Evolutionary conservation across 2,329 filamentous ascomycete genomes (phyloP).

Genomic region (Fusarium clavum): DNA sequence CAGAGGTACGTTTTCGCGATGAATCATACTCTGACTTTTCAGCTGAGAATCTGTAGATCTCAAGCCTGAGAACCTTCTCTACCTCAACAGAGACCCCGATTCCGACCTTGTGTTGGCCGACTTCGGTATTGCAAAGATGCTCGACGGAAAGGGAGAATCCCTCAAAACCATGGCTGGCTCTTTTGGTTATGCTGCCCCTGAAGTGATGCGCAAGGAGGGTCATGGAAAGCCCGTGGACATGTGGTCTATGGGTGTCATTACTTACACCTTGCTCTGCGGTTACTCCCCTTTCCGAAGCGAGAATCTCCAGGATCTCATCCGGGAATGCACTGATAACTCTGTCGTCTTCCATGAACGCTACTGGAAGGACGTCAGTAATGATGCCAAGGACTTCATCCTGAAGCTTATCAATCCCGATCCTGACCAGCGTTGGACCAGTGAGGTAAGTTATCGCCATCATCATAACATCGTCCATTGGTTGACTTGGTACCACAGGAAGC

Average conservation of each 20-base stretch:
- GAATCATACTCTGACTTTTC: background rate
- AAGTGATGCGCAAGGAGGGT: constrained; percentile 97
- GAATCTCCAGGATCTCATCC: constrained; percentile 90
- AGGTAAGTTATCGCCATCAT: constrained; percentile 61
- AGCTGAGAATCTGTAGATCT: constrained; percentile 71
- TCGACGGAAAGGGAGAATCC: constrained; percentile 89
- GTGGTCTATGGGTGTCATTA: constrained; percentile 99
- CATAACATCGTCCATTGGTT: constrained; percentile 23
- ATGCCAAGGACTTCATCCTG: constrained; percentile 95
- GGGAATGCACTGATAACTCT: constrained; percentile 86
- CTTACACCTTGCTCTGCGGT: constrained; percentile 96
- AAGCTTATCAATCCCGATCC: constrained; percentile 83
- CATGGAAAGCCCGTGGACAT: constrained; percentile 99
- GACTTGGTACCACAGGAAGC: constrained; percentile 67
- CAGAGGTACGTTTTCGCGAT: constrained; percentile 71
- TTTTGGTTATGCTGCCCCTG: constrained; percentile 96
- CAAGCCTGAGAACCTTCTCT: constrained; percentile 97
- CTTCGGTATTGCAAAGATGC: constrained; percentile 98
- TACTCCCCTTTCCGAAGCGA: constrained; percentile 98
- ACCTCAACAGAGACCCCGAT: constrained; percentile 79
- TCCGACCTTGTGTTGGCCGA: constrained; percentile 94
- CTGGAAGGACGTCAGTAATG: constrained; percentile 96
- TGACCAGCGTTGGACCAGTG: constrained; percentile 79
- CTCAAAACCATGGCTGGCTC: constrained; percentile 98
- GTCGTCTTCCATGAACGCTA: constrained; percentile 98